phyloP scores from a whole-genome alignment of 2,329 filamentous ascomycete genomes.

The Westerdykella ornata region DNA sequence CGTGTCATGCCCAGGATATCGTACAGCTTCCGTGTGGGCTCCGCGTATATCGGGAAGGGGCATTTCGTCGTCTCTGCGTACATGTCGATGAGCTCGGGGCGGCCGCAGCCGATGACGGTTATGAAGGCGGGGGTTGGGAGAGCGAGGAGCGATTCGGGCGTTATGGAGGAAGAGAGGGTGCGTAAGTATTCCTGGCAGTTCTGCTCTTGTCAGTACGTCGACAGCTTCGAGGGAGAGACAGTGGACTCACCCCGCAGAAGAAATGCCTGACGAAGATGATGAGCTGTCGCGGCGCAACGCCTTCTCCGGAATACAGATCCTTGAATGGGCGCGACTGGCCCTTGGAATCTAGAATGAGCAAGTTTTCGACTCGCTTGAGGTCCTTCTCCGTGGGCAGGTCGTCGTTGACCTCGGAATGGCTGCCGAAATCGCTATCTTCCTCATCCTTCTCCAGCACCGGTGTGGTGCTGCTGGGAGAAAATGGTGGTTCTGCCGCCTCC shows the following conservation, averaged over 20 bases:
- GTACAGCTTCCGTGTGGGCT: conserved; percentile 62
- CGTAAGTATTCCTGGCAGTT: conserved; percentile 71
- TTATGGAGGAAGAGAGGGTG: conserved; percentile 54
- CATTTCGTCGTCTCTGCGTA: conserved; percentile 59
- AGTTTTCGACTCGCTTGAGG: conserved; percentile 23
- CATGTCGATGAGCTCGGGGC: conserved; percentile 59
- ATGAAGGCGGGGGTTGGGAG: conserved; percentile 55
- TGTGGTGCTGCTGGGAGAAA: conserved; percentile 29
- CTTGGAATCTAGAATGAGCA: conserved; percentile 33
- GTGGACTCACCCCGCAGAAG: conserved; percentile 63
- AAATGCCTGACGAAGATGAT: conserved; percentile 73
- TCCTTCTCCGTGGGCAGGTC: conserved; percentile 30
- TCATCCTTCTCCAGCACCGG: conserved; percentile 27
- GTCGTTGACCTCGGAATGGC: conserved; percentile 34
- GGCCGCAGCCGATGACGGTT: conserved; percentile 65
- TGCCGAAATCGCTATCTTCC: conserved; percentile 26
- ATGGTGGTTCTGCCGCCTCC: conserved; percentile 19
- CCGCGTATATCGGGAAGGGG: conserved; percentile 69
- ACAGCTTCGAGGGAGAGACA: conserved; percentile 1
- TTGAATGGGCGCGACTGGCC: conserved; percentile 34
- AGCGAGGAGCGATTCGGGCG: conserved; percentile 38
- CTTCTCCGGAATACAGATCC: conserved; percentile 29
- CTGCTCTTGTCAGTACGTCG: conserved; percentile 37
- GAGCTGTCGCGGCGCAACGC: conserved; percentile 47
- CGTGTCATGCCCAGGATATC: conserved; percentile 61